Evolutionary conservation across 257 asterid genomes (phyloP), one percentile per base, ranked within the genome.

Genomic region (Schizonepeta tenuifolia): DNA sequence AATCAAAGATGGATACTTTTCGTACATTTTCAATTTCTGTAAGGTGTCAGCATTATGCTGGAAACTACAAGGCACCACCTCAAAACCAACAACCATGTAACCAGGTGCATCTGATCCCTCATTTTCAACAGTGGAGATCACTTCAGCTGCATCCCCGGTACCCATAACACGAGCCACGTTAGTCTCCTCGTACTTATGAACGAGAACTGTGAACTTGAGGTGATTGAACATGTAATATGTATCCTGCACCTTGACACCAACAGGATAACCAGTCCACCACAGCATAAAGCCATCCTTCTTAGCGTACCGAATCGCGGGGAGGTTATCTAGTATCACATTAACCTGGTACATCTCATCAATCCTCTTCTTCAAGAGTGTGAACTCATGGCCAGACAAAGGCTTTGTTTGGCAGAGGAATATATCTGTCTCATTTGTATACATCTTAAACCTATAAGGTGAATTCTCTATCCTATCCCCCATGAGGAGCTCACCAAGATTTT

Each of bases 401-500:
- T 86, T 84, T 4, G 96, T 83, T 69, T 86, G 87, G 80, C 98
- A 92, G 35, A 88, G 64, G 71, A 88, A 90, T 20, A 92, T 78
- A 24, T 86, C 91, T 0, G 92, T 69, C 86, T 92, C 96, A 72
- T 90, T 92, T 9, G 83, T 79, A 44, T 78, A 78, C 96, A 86
- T 90, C 87, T 92, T 92, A 78, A 92, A 92, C 82, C 86, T 82
- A 75, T 90, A 86, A 11, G 96, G 98, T 12, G 98, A 92, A 69
- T 85, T 90, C 87, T 92, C 98, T 21, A 90, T 92, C 83, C 96
- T 83, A 78, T 92, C 98, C 43, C 98, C 98, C 98, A 92, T 89
- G 11, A 92, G 95, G 44, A 92, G 85, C 91, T 92, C 98, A 61
- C 96, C 98, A 11, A 92, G 94, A 80, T 92, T 92, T 57, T 92